phyloP scores from a whole-genome alignment of 1,284 basidiomycete species.

The Paramarasmius palmivorus region DNA sequence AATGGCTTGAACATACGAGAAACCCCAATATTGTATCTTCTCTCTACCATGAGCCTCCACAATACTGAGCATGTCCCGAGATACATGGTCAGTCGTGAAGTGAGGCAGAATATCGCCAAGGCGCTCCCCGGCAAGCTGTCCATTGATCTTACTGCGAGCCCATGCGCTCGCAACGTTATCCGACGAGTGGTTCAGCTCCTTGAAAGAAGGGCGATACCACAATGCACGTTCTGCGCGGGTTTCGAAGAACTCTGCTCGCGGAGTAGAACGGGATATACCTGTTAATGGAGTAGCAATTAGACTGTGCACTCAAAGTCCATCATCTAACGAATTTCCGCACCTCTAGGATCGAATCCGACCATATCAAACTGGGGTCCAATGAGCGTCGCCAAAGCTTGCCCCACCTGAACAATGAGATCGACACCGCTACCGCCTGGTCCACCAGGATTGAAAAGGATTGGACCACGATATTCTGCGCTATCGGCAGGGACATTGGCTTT shows the following conservation, averaged over 20 bases:
- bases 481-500: slow-evolving; percentile 2
- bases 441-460: slow-evolving; percentile 26
- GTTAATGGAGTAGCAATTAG: neutral
- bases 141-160: slow-evolving; percentile 29
- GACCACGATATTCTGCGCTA: slow-evolving; percentile 9
- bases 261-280: slow-evolving; percentile 35
- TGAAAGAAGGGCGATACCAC: slow-evolving; percentile 5
- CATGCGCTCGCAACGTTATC: slow-evolving; percentile 22
- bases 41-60: slow-evolving; percentile 41
- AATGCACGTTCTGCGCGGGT: neutral
- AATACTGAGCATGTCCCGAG: slow-evolving; percentile 53
- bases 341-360: slow-evolving; percentile 51
- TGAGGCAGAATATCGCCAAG: slow-evolving; percentile 33
- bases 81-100: slow-evolving; percentile 45
- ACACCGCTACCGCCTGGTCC: slow-evolving; percentile 53
- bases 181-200: slow-evolving; percentile 21
- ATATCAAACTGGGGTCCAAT: slow-evolving; percentile 48
- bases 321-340: slow-evolving; percentile 15
- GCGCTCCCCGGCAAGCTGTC: slow-evolving; percentile 30
- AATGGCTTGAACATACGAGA: slow-evolving; percentile 29
- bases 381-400: slow-evolving; percentile 33
- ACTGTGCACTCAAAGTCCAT: neutral
- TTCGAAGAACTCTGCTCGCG: slow-evolving; percentile 34
- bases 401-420: slow-evolving; percentile 20
- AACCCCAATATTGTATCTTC: slow-evolving; percentile 54